These are phyloP conservation scores for Leccinum broughii DNA, from an alignment of 768 basidiomycete genomes.

Conservation along the genomic window DNA sequence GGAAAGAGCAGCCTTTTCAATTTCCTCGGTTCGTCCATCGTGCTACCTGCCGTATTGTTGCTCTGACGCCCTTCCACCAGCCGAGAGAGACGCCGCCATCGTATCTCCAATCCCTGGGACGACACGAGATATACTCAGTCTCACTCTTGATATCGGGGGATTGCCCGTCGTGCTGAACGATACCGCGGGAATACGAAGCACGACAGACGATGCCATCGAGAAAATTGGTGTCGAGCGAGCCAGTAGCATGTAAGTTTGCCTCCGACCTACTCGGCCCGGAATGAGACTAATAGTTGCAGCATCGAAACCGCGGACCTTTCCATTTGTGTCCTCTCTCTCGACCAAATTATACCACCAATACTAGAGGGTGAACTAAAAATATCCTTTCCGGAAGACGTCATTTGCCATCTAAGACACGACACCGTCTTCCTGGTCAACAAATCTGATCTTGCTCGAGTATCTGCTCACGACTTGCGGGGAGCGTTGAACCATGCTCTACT, in stretches of 20 bases:
- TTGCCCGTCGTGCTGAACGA: conserved; percentile 80
- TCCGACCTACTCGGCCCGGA: background rate
- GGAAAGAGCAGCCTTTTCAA: conserved; percentile 92
- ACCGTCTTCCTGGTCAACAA: conserved; percentile 84
- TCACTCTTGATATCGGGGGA: conserved; percentile 87
- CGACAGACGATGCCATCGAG: conserved; percentile 68
- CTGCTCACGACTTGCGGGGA: conserved; percentile 7
- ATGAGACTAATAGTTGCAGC: conserved; percentile 38
- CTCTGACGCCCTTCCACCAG: conserved; percentile 38
- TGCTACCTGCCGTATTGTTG: background rate
- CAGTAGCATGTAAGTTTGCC: conserved; percentile 53
- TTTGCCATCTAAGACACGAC: conserved; percentile 47
- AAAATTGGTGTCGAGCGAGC: conserved; percentile 81
- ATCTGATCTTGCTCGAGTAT: conserved; percentile 49
- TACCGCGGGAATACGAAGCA: conserved; percentile 79
- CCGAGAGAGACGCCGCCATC: conserved; percentile 85
- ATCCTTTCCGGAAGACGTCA: conserved; percentile 47
- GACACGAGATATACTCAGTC: conserved; percentile 82
- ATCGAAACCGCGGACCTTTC: conserved; percentile 67
- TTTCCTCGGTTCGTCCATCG: conserved; percentile 58
- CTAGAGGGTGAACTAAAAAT: conserved; percentile 15
- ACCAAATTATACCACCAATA: conserved; percentile 36
- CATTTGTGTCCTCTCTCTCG: conserved; percentile 79
- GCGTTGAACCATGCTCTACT: conserved; percentile 23
- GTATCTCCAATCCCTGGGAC: conserved; percentile 88